These are phyloP conservation scores for Nephelium lappaceum DNA, from an alignment of 345 rosid species.

Conservation along the genomic window DNA sequence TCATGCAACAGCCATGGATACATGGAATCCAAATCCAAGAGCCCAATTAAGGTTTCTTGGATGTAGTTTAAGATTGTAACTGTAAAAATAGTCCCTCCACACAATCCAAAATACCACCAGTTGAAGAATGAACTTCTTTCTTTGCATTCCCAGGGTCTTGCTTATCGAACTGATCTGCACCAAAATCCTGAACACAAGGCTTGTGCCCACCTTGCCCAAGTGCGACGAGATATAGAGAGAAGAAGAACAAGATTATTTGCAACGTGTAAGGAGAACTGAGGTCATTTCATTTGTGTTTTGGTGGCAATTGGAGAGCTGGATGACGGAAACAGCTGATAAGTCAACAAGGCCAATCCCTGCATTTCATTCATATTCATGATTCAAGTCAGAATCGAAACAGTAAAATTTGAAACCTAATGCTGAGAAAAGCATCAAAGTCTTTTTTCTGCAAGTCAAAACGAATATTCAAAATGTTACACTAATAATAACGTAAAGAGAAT, in stretches of 20 bases:
- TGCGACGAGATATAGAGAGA: conserved; percentile 63
- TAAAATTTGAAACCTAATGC: neutral
- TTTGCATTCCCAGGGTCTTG: conserved; percentile 51
- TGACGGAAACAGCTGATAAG: conserved; percentile 59
- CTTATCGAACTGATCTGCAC: conserved; percentile 86
- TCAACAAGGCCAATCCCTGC: conserved; percentile 61
- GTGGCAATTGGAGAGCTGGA: conserved; percentile 42
- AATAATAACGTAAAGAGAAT: neutral
- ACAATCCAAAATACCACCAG: conserved; percentile 79
- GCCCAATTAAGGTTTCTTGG: conserved; percentile 83
- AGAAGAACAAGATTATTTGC: conserved; percentile 43
- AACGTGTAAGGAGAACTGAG: conserved; percentile 34
- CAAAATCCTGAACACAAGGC: conserved; percentile 90
- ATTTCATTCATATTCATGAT: neutral
- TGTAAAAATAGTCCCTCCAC: conserved; percentile 43
- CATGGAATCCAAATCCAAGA: conserved; percentile 71
- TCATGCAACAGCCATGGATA: conserved; percentile 58
- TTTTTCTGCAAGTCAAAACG: neutral
- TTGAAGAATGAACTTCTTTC: conserved; percentile 73
- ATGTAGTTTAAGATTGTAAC: conserved; percentile 58
- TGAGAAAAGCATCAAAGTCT: neutral
- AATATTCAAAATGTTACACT: neutral
- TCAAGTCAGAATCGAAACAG: neutral
- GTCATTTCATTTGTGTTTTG: conserved; percentile 12
- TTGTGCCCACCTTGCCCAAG: conserved; percentile 80